A percentile compares a stretch with the other conserved stretches of the same genome.
Conservation (phyloP, 108 stramenopile species). For the Nitzschia putrida region DNA sequence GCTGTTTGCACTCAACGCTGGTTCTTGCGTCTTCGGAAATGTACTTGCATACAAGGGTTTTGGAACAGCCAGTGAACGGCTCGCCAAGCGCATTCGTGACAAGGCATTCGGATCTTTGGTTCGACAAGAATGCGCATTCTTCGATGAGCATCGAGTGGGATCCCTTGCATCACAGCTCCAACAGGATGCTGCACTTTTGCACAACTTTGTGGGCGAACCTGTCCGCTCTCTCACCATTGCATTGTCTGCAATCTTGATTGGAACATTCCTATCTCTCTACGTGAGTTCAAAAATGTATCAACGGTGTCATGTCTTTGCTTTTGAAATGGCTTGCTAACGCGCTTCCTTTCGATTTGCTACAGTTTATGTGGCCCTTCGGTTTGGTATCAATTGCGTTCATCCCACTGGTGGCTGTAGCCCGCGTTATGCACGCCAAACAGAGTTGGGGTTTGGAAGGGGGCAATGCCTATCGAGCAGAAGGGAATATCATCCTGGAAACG, state of each 20-base stretch:
- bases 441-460: not conserved
- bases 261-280: conserved; percentile 40
- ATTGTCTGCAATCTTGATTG: conserved; percentile 56
- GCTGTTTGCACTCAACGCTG: not conserved
- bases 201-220: conserved; percentile 74
- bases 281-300: conserved; percentile 1
- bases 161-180: conserved; percentile 73
- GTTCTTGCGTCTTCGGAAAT: conserved; percentile 55
- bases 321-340: too few species aligned
- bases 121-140: conserved; percentile 85
- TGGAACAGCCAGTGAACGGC: conserved; percentile 68
- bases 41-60: conserved; percentile 62
- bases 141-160: conserved; percentile 77
- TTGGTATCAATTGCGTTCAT: not conserved
- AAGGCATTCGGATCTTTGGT: conserved; percentile 54
- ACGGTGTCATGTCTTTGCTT: too few species aligned
- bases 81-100: conserved; percentile 75
- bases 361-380: not conserved
- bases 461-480: conserved; percentile 2
- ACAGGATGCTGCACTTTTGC: conserved; percentile 68
- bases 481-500: conserved; percentile 74
- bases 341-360: not conserved
- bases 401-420: not conserved
- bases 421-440: not conserved
- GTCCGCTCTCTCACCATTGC: conserved; percentile 60